Percentiles rank a stretch among this genome's conserved stretches.
phyloP scores from a whole-genome alignment of 768 basidiomycete species.

The Naematelia encephala region DNA sequence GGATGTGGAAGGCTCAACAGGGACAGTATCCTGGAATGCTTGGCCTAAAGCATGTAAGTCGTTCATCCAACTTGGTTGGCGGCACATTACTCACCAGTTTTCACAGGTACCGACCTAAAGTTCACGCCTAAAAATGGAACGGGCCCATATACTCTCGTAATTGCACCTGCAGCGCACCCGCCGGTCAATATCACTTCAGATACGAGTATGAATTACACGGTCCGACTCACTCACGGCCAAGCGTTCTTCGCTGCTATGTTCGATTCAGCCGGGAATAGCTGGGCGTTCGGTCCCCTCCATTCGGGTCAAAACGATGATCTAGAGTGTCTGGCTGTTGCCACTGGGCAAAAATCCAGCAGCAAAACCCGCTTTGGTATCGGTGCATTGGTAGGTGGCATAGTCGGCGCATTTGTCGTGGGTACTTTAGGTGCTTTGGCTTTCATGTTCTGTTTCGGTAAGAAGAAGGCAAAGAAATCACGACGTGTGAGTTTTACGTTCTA shows the following conservation, averaged over 20 bases:
- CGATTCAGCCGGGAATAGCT: conserved; percentile 31
- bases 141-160: conserved; percentile 31
- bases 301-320: conserved; percentile 23
- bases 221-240: conserved; percentile 38
- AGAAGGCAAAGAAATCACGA: not conserved
- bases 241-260: conserved; percentile 35
- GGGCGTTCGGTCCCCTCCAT: conserved; percentile 37
- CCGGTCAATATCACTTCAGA: conserved; percentile 39
- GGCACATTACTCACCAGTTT: not conserved
- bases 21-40: conserved; percentile 25
- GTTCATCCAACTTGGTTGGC: not conserved
- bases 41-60: conserved; percentile 35
- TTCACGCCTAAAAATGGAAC: conserved; percentile 39
- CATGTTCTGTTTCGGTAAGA: conserved; percentile 4
- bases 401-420: conserved; percentile 20
- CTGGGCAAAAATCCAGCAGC: conserved; percentile 16
- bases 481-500: not conserved
- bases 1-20: conserved; percentile 18
- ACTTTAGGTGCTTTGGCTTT: conserved; percentile 2
- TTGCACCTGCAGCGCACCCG: conserved; percentile 38
- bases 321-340: conserved; percentile 23
- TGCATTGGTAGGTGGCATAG: conserved; percentile 20
- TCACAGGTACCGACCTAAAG: conserved; percentile 33
- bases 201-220: conserved; percentile 32
- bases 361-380: conserved; percentile 6